Conservation (phyloP, 1,139 yeast species). For the Pichia sp. region DNA sequence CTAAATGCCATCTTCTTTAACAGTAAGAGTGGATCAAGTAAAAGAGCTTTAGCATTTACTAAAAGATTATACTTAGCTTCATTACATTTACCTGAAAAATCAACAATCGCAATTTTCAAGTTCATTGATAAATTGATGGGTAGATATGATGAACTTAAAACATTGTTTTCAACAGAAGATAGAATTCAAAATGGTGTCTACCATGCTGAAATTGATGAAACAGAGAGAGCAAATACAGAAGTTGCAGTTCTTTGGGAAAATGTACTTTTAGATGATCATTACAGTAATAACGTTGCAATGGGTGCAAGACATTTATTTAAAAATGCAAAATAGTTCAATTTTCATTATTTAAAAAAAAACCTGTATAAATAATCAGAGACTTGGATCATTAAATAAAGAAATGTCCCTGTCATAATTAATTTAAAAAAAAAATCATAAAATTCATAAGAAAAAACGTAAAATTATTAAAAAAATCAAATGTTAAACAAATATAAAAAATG, state of each 20-base stretch:
- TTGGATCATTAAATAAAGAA: too few relatives aligned
- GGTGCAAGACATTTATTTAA: slow-evolving; percentile 45
- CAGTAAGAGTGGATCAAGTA: slow-evolving; percentile 66
- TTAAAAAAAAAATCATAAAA: neutral
- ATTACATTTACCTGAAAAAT: slow-evolving; percentile 84
- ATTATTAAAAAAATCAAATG: neutral
- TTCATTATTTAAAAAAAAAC: neutral
- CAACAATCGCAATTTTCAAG: slow-evolving; percentile 73
- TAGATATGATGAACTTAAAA: slow-evolving; percentile 65
- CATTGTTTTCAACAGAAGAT: slow-evolving; percentile 86
- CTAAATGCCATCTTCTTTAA: slow-evolving; percentile 81
- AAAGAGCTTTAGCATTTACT: slow-evolving; percentile 79
- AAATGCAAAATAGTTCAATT: slow-evolving; percentile 21
- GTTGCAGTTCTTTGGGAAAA: slow-evolving; percentile 93
- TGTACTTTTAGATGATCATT: slow-evolving; percentile 74
- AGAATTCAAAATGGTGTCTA: slow-evolving; percentile 76
- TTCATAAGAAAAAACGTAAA: neutral
- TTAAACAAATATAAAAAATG: too few relatives aligned
- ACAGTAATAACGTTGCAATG: slow-evolving; percentile 70
- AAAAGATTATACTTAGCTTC: slow-evolving; percentile 69
- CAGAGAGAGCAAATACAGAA: slow-evolving; percentile 78
- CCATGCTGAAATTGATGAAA: slow-evolving; percentile 61
- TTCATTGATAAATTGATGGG: slow-evolving; percentile 74
- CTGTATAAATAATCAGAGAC: too few relatives aligned
- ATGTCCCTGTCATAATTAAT: too few relatives aligned